Evolutionary conservation across 768 basidiomycete species (phyloP).

Genomic region (Austroboletus eburneus): DNA sequence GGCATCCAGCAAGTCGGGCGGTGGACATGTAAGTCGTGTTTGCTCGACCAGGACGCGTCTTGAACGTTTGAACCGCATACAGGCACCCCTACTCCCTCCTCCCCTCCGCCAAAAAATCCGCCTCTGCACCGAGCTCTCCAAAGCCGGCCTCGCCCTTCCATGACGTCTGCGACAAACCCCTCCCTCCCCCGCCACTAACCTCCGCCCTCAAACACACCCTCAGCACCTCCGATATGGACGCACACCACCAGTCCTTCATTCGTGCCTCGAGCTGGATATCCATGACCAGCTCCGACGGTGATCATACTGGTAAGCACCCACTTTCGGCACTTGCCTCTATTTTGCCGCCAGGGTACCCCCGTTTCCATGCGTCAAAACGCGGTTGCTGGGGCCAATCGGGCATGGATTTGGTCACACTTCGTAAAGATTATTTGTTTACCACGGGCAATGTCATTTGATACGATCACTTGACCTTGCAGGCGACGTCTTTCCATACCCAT

Average conservation of each 20-base stretch:
- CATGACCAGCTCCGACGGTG: conserved; percentile 1
- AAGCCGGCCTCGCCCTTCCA: conserved; percentile 9
- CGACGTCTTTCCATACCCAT: conserved; percentile 8
- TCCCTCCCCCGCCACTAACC: conserved; percentile 39
- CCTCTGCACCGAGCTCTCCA: conserved; percentile 26
- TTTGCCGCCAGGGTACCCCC: conserved; percentile 8
- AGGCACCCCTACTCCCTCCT: conserved; percentile 26
- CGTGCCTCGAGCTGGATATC: conserved; percentile 27
- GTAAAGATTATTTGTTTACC: conserved; percentile 19
- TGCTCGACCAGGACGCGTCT: neutral
- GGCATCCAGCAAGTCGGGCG: too few species aligned
- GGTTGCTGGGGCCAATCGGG: conserved; percentile 7
- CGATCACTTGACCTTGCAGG: conserved; percentile 6
- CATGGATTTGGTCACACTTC: conserved; percentile 8
- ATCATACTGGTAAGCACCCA: conserved; percentile 20
- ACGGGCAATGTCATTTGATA: conserved; percentile 20
- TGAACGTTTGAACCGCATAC: neutral
- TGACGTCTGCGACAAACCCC: conserved; percentile 32
- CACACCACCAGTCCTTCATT: conserved; percentile 15
- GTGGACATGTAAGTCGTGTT: conserved; percentile 22
- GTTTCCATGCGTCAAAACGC: conserved; percentile 14
- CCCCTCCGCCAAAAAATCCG: conserved; percentile 21
- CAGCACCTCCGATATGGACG: conserved; percentile 26
- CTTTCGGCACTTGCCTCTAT: conserved; percentile 4
- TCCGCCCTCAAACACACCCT: conserved; percentile 15